Conservation (phyloP, 2,329 filamentous ascomycete genomes). For the Fusarium succisae region DNA sequence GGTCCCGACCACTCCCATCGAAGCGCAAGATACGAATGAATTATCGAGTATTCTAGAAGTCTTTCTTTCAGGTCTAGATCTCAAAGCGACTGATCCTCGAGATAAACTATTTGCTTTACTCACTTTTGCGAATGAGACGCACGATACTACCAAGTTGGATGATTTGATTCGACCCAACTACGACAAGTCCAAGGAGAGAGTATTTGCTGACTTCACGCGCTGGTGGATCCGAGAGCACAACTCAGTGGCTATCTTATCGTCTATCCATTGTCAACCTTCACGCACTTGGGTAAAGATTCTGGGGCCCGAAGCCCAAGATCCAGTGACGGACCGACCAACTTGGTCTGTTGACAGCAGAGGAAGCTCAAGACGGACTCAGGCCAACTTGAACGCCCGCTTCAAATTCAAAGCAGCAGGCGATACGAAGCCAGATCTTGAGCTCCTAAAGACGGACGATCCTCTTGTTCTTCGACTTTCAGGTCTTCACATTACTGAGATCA, state of each 20-base stretch:
- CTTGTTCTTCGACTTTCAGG: slow-evolving; percentile 8
- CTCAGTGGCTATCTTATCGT: slow-evolving; percentile 17
- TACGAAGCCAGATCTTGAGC: background rate
- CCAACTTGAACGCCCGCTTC: slow-evolving; percentile 12
- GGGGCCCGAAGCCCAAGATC: background rate
- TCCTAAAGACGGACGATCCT: background rate
- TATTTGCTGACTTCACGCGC: slow-evolving; percentile 31
- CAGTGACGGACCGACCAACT: background rate
- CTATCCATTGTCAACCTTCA: slow-evolving; percentile 17
- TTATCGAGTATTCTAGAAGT: slow-evolving; percentile 18
- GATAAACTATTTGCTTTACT: slow-evolving; percentile 30
- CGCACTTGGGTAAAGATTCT: slow-evolving; percentile 21
- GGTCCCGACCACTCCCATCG: background rate
- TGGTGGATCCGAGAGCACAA: slow-evolving; percentile 29
- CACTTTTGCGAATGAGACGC: slow-evolving; percentile 27
- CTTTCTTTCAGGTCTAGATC: slow-evolving; percentile 23
- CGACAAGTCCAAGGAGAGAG: slow-evolving; percentile 11
- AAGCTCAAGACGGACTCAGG: slow-evolving; percentile 7
- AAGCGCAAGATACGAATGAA: background rate
- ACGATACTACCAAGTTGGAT: background rate
- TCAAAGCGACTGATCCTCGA: slow-evolving; percentile 26
- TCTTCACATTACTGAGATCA: background rate
- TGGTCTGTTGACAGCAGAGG: slow-evolving; percentile 25
- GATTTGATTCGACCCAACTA: slow-evolving; percentile 27
- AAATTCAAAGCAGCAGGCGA: slow-evolving; percentile 13